Conservation (phyloP, 176 grass and related monocot species). For the Puccinellia tenuiflora region DNA sequence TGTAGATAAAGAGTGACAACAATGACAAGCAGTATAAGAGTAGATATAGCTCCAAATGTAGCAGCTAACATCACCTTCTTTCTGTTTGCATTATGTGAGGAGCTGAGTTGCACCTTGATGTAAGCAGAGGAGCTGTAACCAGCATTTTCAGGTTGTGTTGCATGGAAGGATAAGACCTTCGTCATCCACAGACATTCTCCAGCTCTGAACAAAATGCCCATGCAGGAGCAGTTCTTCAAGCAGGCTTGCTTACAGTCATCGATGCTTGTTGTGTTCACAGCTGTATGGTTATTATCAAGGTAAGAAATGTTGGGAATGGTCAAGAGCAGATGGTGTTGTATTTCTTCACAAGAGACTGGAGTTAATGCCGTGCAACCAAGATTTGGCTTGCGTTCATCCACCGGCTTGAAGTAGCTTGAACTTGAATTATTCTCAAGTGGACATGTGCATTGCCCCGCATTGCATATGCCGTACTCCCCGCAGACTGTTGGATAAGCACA, state of each 20-base stretch:
- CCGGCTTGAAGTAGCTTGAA: background rate
- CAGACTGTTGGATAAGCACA: background rate
- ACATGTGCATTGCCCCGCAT: background rate
- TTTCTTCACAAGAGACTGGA: background rate
- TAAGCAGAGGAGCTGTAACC: background rate
- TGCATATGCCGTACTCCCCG: background rate
- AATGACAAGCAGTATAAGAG: background rate
- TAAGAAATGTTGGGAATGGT: background rate
- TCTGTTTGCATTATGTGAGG: background rate
- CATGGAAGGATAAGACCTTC: background rate
- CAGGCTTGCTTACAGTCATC: background rate
- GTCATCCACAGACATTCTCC: background rate
- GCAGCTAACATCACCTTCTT: background rate
- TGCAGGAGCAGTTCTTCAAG: background rate
- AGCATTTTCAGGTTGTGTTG: background rate
- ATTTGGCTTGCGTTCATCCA: background rate
- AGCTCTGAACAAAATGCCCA: background rate
- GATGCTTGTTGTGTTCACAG: background rate
- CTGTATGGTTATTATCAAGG: background rate
- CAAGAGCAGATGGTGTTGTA: background rate
- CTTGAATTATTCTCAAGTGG: background rate
- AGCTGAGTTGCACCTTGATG: background rate
- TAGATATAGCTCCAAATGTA: background rate
- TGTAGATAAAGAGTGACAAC: background rate
- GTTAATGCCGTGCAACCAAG: background rate